A percentile compares a stretch with the other conserved stretches of the same genome.
phyloP scores from a whole-genome alignment of 129 eudicot genomes.

The Centrapalus pauciflorus region DNA sequence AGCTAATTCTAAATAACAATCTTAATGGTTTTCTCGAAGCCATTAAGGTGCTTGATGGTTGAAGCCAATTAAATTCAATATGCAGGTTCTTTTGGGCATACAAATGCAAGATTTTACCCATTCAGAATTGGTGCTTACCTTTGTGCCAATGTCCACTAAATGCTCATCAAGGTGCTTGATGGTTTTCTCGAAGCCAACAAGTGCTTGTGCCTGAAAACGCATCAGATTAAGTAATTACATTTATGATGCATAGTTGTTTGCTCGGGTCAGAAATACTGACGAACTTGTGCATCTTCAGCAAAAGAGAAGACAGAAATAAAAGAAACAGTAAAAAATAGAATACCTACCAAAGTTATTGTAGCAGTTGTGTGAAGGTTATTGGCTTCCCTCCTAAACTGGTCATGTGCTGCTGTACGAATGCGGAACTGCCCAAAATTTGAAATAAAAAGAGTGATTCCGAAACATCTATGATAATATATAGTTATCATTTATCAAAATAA shows the following conservation, averaged over 20 bases:
- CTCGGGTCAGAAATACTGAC: background rate
- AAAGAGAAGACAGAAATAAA: background rate
- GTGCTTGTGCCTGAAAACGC: constrained; percentile 74
- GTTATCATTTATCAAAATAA: constrained; percentile 1
- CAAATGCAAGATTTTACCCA: no score
- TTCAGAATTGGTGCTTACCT: constrained; percentile 39
- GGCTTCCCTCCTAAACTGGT: constrained; percentile 77
- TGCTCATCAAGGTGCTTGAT: constrained; percentile 87
- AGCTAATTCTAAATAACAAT: no score
- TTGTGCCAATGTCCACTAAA: constrained; percentile 66
- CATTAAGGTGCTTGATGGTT: no score
- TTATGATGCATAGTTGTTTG: no score
- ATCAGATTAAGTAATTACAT: background rate
- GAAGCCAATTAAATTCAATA: no score
- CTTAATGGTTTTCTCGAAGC: no score
- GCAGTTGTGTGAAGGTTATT: constrained; percentile 76
- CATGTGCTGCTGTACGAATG: constrained; percentile 88
- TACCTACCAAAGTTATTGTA: constrained; percentile 75
- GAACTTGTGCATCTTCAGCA: background rate
- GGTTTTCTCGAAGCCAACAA: constrained; percentile 89
- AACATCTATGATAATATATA: background rate
- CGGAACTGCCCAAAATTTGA: constrained; percentile 59
- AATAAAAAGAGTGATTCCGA: background rate
- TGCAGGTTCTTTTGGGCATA: no score
- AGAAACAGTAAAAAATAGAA: background rate